Evolutionary conservation across 1,284 basidiomycete genomes (phyloP).

Genomic region (Sutorius eximius): DNA sequence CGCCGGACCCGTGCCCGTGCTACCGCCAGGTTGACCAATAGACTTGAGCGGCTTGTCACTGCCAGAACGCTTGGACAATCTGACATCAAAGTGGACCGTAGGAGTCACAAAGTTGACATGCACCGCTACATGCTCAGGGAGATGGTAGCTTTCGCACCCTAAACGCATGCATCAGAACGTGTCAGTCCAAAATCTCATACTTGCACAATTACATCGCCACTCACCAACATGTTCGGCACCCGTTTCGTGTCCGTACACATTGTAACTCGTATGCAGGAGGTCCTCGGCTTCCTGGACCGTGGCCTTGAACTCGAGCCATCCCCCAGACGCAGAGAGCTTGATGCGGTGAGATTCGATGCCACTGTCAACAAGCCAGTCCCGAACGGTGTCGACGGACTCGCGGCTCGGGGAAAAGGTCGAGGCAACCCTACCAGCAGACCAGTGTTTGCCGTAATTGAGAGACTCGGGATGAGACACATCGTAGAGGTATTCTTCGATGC

Average conservation of each 20-base stretch:
- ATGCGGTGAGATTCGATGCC: constrained; percentile 39
- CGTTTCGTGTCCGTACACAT: constrained; percentile 42
- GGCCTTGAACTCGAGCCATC: constrained; percentile 46
- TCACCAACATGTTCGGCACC: constrained; percentile 34
- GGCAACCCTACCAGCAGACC: constrained; percentile 40
- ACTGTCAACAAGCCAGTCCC: constrained; percentile 39
- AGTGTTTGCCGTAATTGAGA: constrained; percentile 48
- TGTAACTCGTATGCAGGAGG: constrained; percentile 44
- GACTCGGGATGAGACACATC: constrained; percentile 48
- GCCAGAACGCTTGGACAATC: constrained; percentile 20
- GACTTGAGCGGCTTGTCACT: background rate
- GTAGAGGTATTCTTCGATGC: constrained; percentile 40
- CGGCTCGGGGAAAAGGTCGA: constrained; percentile 43
- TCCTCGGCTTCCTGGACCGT: constrained; percentile 45
- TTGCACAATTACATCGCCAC: background rate
- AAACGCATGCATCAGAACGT: background rate
- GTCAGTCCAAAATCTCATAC: background rate
- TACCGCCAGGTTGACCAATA: constrained; percentile 35
- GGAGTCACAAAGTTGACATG: constrained; percentile 51
- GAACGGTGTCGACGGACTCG: constrained; percentile 40
- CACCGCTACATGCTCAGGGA: constrained; percentile 41
- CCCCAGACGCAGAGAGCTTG: constrained; percentile 33
- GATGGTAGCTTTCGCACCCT: constrained; percentile 47
- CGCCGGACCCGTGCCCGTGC: constrained; percentile 34
- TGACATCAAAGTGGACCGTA: constrained; percentile 43